Evolutionary conservation across 1,284 basidiomycete species (phyloP).

Genomic region (Mycena citricolor): DNA sequence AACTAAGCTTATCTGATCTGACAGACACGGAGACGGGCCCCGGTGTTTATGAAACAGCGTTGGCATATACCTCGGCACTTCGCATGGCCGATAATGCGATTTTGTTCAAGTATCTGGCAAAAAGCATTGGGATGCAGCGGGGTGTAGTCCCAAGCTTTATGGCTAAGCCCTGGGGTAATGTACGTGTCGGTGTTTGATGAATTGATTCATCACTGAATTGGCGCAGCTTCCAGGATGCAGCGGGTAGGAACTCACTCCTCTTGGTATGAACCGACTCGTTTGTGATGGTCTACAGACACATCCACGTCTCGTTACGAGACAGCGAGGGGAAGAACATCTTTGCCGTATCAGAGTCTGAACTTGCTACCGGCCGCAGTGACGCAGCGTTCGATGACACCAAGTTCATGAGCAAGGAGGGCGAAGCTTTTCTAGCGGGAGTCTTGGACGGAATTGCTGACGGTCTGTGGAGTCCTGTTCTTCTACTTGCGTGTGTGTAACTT

Average conservation of each 20-base stretch:
- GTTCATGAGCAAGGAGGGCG: constrained; percentile 81
- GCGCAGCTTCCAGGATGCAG: constrained; percentile 85
- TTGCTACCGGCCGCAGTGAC: constrained; percentile 60
- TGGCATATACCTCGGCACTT: constrained; percentile 83
- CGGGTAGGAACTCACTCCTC: constrained; percentile 53
- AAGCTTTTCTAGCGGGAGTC: constrained; percentile 91
- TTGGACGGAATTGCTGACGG: constrained; percentile 87
- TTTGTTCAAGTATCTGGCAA: constrained; percentile 91
- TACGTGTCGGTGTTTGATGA: constrained; percentile 37
- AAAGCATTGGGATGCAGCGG: constrained; percentile 88
- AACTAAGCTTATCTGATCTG: neutral
- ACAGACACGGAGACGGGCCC: constrained; percentile 95
- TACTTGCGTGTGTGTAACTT: neutral
- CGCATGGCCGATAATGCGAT: constrained; percentile 95
- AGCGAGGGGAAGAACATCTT: constrained; percentile 77
- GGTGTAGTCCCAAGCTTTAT: constrained; percentile 94
- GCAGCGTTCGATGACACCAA: constrained; percentile 82
- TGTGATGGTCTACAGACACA: constrained; percentile 57
- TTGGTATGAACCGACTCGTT: neutral
- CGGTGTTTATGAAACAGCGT: constrained; percentile 90
- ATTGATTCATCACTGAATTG: constrained; percentile 2
- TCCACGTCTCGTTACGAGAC: constrained; percentile 86
- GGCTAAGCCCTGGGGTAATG: constrained; percentile 95
- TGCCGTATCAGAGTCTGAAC: constrained; percentile 61
- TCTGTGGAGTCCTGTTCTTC: constrained; percentile 35